phyloP scores from a whole-genome alignment of 2,329 filamentous ascomycete genomes.

The Ascochyta rabiei region DNA sequence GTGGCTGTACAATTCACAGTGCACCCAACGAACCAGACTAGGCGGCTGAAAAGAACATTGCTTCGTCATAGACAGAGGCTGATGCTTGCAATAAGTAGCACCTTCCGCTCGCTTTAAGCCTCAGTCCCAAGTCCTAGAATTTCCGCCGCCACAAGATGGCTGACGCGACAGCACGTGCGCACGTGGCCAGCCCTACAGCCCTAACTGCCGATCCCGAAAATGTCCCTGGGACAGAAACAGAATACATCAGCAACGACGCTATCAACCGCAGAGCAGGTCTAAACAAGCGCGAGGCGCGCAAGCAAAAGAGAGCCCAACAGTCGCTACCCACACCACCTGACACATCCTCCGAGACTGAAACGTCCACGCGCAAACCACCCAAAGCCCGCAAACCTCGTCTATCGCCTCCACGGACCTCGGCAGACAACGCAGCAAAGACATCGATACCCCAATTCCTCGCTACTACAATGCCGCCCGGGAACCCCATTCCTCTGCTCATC shows the following conservation, averaged over 20 bases:
- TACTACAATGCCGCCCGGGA: constrained; percentile 34
- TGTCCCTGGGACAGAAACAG: constrained; percentile 15
- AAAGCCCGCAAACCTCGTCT: constrained; percentile 6
- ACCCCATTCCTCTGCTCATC: constrained; percentile 67
- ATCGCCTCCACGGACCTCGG: neutral
- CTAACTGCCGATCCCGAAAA: constrained; percentile 26
- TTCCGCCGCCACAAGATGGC: constrained; percentile 19
- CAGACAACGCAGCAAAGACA: neutral
- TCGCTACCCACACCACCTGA: constrained; percentile 25
- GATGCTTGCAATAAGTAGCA: constrained; percentile 3
- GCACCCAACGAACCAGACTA: constrained; percentile 1
- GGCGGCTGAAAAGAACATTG: neutral
- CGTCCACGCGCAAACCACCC: constrained; percentile 16
- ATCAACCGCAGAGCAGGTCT: constrained; percentile 17
- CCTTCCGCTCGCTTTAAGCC: neutral
- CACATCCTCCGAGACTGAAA: constrained; percentile 26
- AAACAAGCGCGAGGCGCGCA: constrained; percentile 21
- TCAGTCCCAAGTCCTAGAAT: neutral
- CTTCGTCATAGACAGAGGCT: constrained; percentile 10
- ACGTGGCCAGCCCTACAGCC: constrained; percentile 36
- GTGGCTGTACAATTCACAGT: constrained; percentile 38
- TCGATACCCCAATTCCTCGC: constrained; percentile 3
- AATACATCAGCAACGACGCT: constrained; percentile 18
- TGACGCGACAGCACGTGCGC: constrained; percentile 43
- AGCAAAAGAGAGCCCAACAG: constrained; percentile 30